Evolutionary conservation across 306 rosid species (phyloP).

Genomic region (Gastrolobium bilobum): DNA sequence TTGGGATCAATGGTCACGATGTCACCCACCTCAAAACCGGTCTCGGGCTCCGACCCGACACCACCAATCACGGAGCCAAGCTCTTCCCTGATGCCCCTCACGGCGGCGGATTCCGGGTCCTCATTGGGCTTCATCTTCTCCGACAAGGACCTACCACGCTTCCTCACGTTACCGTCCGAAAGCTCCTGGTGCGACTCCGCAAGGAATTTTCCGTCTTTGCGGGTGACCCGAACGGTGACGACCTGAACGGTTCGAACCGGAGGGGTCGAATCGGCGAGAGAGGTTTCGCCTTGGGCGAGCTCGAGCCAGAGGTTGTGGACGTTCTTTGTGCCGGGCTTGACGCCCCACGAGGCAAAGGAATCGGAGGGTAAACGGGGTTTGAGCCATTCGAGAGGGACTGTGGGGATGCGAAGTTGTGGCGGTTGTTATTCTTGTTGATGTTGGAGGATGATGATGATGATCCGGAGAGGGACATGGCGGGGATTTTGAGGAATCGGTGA

Average conservation of each 20-base stretch:
- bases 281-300: conserved; percentile 84
- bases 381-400: conserved; percentile 89
- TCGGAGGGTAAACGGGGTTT: conserved; percentile 83
- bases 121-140: conserved; percentile 96
- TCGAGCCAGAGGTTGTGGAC: conserved; percentile 98
- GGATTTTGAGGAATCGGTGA: conserved; percentile 69
- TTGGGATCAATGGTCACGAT: conserved; percentile 70
- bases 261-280: conserved; percentile 77
- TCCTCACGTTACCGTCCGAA: conserved; percentile 73
- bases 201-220: conserved; percentile 51
- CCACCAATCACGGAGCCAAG: conserved; percentile 72
- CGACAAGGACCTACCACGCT: conserved; percentile 80
- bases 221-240: conserved; percentile 65
- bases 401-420: conserved; percentile 68
- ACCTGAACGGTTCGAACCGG: conserved; percentile 93
- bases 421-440: conserved; percentile 35
- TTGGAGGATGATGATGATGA: conserved; percentile 4
- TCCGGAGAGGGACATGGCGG: conserved; percentile 75
- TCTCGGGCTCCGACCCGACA: too few relatives aligned
- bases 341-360: conserved; percentile 92
- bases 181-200: conserved; percentile 82
- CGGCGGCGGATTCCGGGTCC: conserved; percentile 78
- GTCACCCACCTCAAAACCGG: conserved; percentile 37
- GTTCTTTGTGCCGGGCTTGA: conserved; percentile 91
- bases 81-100: conserved; percentile 82